Conservation (phyloP, 2,329 filamentous ascomycete species). For the Alternaria incomplexa region DNA sequence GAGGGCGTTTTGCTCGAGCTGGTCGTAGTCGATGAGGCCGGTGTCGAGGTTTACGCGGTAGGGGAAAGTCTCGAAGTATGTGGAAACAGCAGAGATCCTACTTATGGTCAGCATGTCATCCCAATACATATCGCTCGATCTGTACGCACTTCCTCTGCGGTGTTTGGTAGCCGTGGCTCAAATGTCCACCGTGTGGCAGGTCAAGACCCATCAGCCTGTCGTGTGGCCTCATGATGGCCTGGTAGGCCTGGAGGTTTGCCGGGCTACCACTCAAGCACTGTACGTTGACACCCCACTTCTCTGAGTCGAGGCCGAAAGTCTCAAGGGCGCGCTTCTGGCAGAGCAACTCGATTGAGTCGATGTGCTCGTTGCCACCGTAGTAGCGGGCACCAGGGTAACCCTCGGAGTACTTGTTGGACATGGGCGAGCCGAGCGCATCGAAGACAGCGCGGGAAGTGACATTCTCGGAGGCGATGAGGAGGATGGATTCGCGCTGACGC, state of each 20-base stretch:
- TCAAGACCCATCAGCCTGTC: slow-evolving; percentile 97
- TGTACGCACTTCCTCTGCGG: slow-evolving; percentile 79
- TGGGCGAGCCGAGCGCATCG: slow-evolving; percentile 58
- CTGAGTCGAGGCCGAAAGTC: slow-evolving; percentile 80
- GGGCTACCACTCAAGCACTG: slow-evolving; percentile 86
- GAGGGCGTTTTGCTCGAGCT: slow-evolving; percentile 83
- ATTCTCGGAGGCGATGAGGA: slow-evolving; percentile 56
- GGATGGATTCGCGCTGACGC: slow-evolving; percentile 97
- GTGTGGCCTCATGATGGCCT: slow-evolving; percentile 94
- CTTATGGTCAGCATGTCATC: slow-evolving; percentile 16
- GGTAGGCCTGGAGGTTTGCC: slow-evolving; percentile 97
- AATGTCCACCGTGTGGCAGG: slow-evolving; percentile 90
- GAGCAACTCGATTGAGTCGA: slow-evolving; percentile 85
- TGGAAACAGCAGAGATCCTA: slow-evolving; percentile 93
- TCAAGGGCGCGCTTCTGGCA: slow-evolving; percentile 91
- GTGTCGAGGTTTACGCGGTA: slow-evolving; percentile 91
- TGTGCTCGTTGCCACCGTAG: slow-evolving; percentile 96
- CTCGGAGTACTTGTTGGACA: slow-evolving; percentile 95
- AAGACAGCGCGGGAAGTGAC: slow-evolving; percentile 48
- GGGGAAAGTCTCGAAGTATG: slow-evolving; percentile 97
- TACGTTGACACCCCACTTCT: slow-evolving; percentile 97
- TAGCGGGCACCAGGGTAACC: slow-evolving; percentile 96
- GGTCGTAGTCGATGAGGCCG: slow-evolving; percentile 93
- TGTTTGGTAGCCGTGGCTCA: slow-evolving; percentile 97
- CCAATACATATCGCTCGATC: not conserved